These are phyloP conservation scores for Rhododendron simsii DNA, from an alignment of 148 eudicot genomes.

Conservation along the genomic window DNA sequence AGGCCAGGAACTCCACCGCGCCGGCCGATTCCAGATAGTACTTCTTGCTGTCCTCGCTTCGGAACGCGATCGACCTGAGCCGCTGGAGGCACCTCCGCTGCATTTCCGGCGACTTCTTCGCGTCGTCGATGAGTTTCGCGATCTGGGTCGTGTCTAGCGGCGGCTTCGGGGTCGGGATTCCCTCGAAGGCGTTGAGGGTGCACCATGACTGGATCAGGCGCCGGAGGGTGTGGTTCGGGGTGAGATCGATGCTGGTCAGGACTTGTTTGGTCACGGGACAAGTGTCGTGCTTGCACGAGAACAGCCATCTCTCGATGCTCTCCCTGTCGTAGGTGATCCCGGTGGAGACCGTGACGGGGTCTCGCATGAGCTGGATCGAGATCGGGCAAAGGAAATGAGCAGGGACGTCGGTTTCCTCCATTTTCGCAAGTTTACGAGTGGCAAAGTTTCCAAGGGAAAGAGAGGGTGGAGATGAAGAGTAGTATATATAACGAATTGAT, in stretches of 20 bases:
- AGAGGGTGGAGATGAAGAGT: not conserved
- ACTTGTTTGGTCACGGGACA: conserved; percentile 76
- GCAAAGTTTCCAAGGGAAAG: no score
- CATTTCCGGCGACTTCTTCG: conserved; percentile 26
- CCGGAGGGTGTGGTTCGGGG: conserved; percentile 83
- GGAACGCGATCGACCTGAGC: conserved; percentile 32
- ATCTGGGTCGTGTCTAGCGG: conserved; percentile 34
- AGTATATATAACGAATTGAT: not conserved
- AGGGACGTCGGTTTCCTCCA: conserved; percentile 69
- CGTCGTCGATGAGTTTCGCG: conserved; percentile 44
- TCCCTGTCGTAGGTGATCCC: conserved; percentile 85
- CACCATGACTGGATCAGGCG: conserved; percentile 95
- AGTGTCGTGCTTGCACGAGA: conserved; percentile 38
- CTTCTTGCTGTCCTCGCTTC: conserved; percentile 22
- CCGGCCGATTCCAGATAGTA: conserved; percentile 34
- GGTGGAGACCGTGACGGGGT: conserved; percentile 72
- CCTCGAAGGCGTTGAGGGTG: conserved; percentile 57
- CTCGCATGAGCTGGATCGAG: conserved; percentile 80
- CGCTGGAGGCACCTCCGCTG: conserved; percentile 33
- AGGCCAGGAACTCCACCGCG: conserved; percentile 32
- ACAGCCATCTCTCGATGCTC: conserved; percentile 65
- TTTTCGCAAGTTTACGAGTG: not conserved
- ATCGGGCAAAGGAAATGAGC: conserved; percentile 78
- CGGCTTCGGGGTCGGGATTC: conserved; percentile 74
- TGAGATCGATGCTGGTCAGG: conserved; percentile 31